Base-by-base conservation (phyloP, 2,329 filamentous ascomycete species). In the Colletotrichum filicis region DNA sequence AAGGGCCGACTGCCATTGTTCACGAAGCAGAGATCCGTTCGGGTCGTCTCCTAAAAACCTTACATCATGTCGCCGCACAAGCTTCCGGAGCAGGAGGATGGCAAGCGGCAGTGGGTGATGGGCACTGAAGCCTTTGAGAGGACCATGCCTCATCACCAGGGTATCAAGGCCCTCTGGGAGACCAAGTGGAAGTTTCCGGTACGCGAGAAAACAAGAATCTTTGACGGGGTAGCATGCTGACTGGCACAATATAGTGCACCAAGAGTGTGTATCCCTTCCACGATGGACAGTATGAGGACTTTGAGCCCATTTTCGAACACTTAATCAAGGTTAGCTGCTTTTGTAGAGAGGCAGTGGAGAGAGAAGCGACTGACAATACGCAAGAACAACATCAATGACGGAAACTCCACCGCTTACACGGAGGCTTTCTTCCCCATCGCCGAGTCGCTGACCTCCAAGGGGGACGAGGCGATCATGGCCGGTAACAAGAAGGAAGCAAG, bases 251-350 rank as follows among this genome's bases (percentile, higher is more conserved):
- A 5, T 46, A 87, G 86, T 91, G 89, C 80, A 81, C 82, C 46
- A 91, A 91, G 82, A 87, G 90, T 69, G 86, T 94, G 9, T 93
- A 94, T 77, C 92, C 92, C 0, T 95, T 95, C 85, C 93, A 95
- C 84, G 93, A 95, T 81, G 90, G 91, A 61, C 84, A 86, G 4
- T 88, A 88, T 71, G 86, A 90, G 70, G 93, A 95, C 81, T 94
- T 95, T 78, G 87, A 89, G 76, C 92, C 92, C 22, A 87, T 95
- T 37, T 93, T 94, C 63, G 80, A 88, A n/a, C 83, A 89, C 68
- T 83, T 95, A 57, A 89, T 92, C 60, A 81, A 87, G 74, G 88
- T 89, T 80, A 63, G 78, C 30, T 3, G 19, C 11, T 24, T 26
- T 8, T 11, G 4, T 1, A 37, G 5, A 6, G 35, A 37, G 0